Base-by-base conservation (phyloP, 352 stramenopile species). In the Lagenidium sp. region DNA sequence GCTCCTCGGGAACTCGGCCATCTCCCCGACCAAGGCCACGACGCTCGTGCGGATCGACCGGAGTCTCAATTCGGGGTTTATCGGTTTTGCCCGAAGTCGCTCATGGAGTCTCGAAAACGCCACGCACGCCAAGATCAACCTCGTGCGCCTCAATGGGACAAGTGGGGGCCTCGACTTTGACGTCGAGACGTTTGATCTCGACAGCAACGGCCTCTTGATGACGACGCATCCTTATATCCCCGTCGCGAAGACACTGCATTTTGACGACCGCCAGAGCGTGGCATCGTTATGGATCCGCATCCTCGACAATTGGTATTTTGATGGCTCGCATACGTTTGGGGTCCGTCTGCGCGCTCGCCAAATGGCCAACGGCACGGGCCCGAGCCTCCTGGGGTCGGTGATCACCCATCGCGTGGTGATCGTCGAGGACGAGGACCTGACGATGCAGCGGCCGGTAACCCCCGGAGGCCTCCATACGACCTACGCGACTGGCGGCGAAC, bases 111-210 rank as follows among this genome's bases (percentile, higher is more conserved):
- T 55, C 0, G 73, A 83, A 29, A 68, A 72, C 25, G 20, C 45
- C 2, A 46, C 48, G 8, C 76, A 58, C 30, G 67, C 55, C 7
- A 60, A 58, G 30, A 29, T 85, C 10, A 44, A 70, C 7, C 13
- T 85, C n/a, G 49, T 68, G 19, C 69, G 69, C 2, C 15, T 83
- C 0, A 82, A 83, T 34, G 73, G 73, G 0, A 68, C 63, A 0
- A 62, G 44, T 18, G 73, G 70, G 16, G 37, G 18, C 0, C 37
- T 83, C 2, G n/a, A 6, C 1, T 63, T 81, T 16, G 37, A 54
- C 6, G 38, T 79, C 10, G 65, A 78, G 44, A 75, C 69, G 13
- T 83, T 83, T 24, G 65, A 76, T 29, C 61, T 79, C 6, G 41
- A 32, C 16, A 53, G 44, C 28, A 51, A 24, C 3, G 55, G 46